Conservation (phyloP, 2,329 filamentous ascomycete species). For the Fusarium sp. region DNA sequence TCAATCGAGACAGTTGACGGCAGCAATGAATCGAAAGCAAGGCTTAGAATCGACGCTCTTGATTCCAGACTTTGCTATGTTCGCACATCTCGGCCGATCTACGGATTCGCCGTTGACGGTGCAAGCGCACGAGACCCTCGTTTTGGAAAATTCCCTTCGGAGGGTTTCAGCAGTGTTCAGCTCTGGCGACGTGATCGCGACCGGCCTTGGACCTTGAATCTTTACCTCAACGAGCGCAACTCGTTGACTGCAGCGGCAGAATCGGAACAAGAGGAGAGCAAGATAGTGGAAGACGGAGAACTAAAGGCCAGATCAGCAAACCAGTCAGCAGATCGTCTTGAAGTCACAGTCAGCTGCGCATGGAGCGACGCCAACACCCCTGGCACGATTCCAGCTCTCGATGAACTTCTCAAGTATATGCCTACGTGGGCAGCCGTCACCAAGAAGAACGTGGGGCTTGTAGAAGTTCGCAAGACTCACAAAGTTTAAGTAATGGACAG, state of each 20-base stretch:
- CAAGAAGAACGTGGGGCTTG: slow-evolving; percentile 81
- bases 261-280: background rate
- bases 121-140: slow-evolving; percentile 69
- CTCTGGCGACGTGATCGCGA: slow-evolving; percentile 88
- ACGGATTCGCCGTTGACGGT: slow-evolving; percentile 71
- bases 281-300: slow-evolving; percentile 18
- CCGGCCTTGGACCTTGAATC: slow-evolving; percentile 75
- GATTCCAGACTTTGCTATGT: slow-evolving; percentile 86
- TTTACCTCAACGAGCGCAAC: slow-evolving; percentile 41
- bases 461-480: slow-evolving; percentile 79
- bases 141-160: slow-evolving; percentile 71
- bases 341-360: slow-evolving; percentile 78
- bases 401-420: slow-evolving; percentile 80
- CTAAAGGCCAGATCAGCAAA: slow-evolving; percentile 23
- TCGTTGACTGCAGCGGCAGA: background rate
- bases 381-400: slow-evolving; percentile 81
- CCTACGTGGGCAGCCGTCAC: slow-evolving; percentile 83
- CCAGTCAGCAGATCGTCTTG: slow-evolving; percentile 52
- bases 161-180: slow-evolving; percentile 74
- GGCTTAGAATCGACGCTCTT: slow-evolving; percentile 73
- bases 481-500: slow-evolving; percentile 9
- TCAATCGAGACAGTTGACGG: slow-evolving; percentile 60
- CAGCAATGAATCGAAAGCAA: slow-evolving; percentile 60
- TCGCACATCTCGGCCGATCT: slow-evolving; percentile 75
- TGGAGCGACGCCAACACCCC: slow-evolving; percentile 87